Evolutionary conservation across 805 yeast genomes (phyloP).

Genomic region (Scheffersomyces lignosus): DNA sequence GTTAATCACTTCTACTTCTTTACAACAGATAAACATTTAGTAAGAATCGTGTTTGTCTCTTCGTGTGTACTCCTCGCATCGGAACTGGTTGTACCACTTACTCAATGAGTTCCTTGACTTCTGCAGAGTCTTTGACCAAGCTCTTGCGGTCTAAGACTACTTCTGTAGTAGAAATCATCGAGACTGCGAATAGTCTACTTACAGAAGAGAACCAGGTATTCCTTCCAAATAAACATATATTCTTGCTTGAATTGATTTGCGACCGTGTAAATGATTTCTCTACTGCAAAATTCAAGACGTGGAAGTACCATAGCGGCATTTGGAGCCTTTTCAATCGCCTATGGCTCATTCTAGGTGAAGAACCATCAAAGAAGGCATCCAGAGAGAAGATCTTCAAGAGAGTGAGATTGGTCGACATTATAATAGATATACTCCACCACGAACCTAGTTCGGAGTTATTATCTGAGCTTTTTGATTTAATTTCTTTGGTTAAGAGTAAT

Average conservation of each 20-base stretch:
- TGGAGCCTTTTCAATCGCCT: conserved; percentile 52
- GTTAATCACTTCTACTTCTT: too few relatives aligned
- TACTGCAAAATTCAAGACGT: conserved; percentile 31
- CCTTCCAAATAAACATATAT: conserved; percentile 56
- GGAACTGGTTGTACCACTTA: too few relatives aligned
- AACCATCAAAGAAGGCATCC: conserved; percentile 14
- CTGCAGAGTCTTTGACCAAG: conserved; percentile 54
- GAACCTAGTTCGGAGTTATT: conserved; percentile 11
- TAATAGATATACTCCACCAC: conserved; percentile 10
- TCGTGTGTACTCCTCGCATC: too few relatives aligned
- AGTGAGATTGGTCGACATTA: conserved; percentile 19
- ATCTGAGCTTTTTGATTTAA: conserved; percentile 16
- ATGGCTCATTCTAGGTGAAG: conserved; percentile 33
- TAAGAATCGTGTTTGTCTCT: too few relatives aligned
- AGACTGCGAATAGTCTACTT: conserved; percentile 30
- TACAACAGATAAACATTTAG: too few relatives aligned
- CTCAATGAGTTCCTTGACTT: conserved; percentile 3
- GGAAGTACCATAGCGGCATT: conserved; percentile 41
- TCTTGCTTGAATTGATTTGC: conserved; percentile 57
- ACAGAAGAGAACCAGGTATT: conserved; percentile 28
- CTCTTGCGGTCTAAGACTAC: conserved; percentile 56
- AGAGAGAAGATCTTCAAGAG: conserved; percentile 45
- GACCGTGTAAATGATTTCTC: conserved; percentile 59
- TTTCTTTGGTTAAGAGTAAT: conserved; percentile 17
- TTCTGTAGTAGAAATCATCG: conserved; percentile 41